Conservation (phyloP, 2,329 filamentous ascomycete genomes). For the Colletotrichum limetticola region DNA sequence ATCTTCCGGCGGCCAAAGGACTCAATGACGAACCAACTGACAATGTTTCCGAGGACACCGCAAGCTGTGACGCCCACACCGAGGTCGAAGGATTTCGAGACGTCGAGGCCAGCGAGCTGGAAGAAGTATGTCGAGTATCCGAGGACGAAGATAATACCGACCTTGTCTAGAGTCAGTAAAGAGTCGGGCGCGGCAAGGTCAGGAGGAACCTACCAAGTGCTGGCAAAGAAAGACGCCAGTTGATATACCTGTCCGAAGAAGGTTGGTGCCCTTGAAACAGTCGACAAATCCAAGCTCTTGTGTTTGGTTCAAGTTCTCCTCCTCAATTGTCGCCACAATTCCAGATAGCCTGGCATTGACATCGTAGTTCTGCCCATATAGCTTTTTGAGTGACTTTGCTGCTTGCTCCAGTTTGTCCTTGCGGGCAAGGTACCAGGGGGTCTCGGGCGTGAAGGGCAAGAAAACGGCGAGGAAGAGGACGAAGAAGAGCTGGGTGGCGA, state of each 20-base stretch:
- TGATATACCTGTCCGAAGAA: conserved; percentile 65
- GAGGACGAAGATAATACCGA: conserved; percentile 44
- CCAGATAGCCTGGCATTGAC: conserved; percentile 60
- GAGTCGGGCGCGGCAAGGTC: neutral
- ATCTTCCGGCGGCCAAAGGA: conserved; percentile 53
- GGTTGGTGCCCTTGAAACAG: conserved; percentile 60
- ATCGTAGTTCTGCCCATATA: conserved; percentile 59
- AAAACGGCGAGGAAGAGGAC: conserved; percentile 54
- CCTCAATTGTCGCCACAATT: conserved; percentile 61
- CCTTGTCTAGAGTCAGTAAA: neutral
- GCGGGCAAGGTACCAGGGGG: conserved; percentile 61
- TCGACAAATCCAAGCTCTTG: conserved; percentile 60
- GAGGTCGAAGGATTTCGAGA: conserved; percentile 50
- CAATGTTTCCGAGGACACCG: conserved; percentile 53
- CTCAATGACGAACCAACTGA: conserved; percentile 52
- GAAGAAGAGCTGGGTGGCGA: conserved; percentile 62
- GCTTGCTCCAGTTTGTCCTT: conserved; percentile 53
- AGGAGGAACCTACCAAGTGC: conserved; percentile 71
- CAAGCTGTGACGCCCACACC: conserved; percentile 52
- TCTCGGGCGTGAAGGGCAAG: conserved; percentile 59
- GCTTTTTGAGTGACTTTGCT: conserved; percentile 48
- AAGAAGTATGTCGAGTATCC: conserved; percentile 70
- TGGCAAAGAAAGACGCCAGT: conserved; percentile 73
- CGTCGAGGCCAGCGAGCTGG: conserved; percentile 53
- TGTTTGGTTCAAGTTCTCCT: conserved; percentile 62